phyloP scores from a whole-genome alignment of 306 rosid species.

The Oxytropis ochrocephala region DNA sequence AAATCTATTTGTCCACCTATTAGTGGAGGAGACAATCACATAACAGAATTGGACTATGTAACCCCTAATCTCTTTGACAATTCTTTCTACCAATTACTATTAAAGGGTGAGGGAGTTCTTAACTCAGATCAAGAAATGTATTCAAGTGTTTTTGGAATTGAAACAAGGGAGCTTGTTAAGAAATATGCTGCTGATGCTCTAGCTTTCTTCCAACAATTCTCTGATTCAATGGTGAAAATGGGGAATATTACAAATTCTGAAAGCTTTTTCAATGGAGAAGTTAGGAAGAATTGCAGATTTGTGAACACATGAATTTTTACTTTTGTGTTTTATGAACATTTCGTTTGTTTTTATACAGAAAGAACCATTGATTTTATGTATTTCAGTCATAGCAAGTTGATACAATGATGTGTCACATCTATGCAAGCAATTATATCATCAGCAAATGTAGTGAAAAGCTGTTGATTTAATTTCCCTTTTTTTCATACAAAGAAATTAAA shows the following conservation, averaged over 20 bases:
- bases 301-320: slow-evolving; percentile 49
- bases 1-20: slow-evolving; percentile 53
- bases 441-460: not conserved
- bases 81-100: slow-evolving; percentile 61
- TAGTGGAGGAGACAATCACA: slow-evolving; percentile 46
- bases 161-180: slow-evolving; percentile 62
- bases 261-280: slow-evolving; percentile 58
- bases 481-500: not conserved
- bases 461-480: not conserved
- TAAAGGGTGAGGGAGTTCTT: slow-evolving; percentile 66
- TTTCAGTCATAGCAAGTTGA: slow-evolving; percentile 5
- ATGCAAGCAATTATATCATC: not conserved
- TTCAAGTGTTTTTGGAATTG: slow-evolving; percentile 55
- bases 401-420: slow-evolving; percentile 2
- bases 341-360: not conserved
- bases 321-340: not conserved
- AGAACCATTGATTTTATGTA: not conserved
- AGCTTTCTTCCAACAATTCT: slow-evolving; percentile 81
- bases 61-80: slow-evolving; percentile 86
- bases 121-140: slow-evolving; percentile 77
- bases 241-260: slow-evolving; percentile 66
- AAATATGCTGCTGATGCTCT: slow-evolving; percentile 60
- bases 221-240: slow-evolving; percentile 82
- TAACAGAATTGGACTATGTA: slow-evolving; percentile 65
- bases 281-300: slow-evolving; percentile 84